These are phyloP conservation scores for Cutaneotrichosporon daszewskae DNA, from an alignment of 1,284 basidiomycete species.

Conservation along the genomic window DNA sequence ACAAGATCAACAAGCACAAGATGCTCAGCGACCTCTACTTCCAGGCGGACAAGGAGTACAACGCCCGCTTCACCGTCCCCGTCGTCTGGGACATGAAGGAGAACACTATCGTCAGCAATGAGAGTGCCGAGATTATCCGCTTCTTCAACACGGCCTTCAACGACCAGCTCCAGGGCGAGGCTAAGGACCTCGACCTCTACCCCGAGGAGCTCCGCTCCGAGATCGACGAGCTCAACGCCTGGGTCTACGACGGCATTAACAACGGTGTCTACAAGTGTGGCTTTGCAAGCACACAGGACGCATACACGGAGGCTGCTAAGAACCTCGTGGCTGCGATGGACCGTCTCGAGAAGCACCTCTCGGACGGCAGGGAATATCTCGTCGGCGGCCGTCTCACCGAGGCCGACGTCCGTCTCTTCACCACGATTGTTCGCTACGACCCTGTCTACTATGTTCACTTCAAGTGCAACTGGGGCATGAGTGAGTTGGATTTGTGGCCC, in stretches of 20 bases:
- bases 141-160: conserved; percentile 82
- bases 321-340: conserved; percentile 73
- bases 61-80: conserved; percentile 75
- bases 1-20: conserved; percentile 58
- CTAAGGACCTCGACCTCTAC: conserved; percentile 68
- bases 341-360: conserved; percentile 68
- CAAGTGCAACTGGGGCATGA: conserved; percentile 81
- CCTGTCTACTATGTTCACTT: conserved; percentile 87
- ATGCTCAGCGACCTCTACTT: conserved; percentile 84
- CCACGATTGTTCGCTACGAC: conserved; percentile 78
- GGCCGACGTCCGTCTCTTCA: conserved; percentile 82
- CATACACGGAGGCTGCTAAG: conserved; percentile 71
- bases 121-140: conserved; percentile 88
- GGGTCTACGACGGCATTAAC: conserved; percentile 69
- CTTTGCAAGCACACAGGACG: conserved; percentile 74
- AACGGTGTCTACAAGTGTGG: conserved; percentile 73
- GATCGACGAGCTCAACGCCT: conserved; percentile 82
- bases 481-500: conserved; percentile 2
- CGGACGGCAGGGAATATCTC: conserved; percentile 69
- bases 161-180: conserved; percentile 57
- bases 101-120: conserved; percentile 89
- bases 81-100: conserved; percentile 90
- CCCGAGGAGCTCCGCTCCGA: conserved; percentile 64
- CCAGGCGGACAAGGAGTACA: conserved; percentile 64
- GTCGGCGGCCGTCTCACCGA: conserved; percentile 79